Conservation (phyloP, 2,329 filamentous ascomycete genomes). For the Phialophora tarda region DNA sequence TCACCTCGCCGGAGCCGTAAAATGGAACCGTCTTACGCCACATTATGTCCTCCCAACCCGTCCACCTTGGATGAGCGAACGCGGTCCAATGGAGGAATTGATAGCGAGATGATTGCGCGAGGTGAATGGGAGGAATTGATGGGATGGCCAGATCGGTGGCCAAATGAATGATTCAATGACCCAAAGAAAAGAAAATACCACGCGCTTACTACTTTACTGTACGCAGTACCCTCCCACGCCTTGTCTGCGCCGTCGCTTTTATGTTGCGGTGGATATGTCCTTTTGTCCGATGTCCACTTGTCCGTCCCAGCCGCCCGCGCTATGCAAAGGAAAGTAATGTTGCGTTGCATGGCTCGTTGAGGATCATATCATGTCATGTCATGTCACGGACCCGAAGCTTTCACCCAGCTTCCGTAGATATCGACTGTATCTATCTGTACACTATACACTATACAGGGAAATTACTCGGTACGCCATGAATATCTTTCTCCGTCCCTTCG, state of each 20-base stretch:
- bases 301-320: too few species aligned
- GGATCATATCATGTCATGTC: neutral
- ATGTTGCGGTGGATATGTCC: neutral
- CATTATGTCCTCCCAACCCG: neutral
- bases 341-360: neutral
- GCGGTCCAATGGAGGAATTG: neutral
- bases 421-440: neutral
- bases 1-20: neutral
- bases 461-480: too few species aligned
- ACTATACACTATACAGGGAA: neutral
- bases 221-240: too few species aligned
- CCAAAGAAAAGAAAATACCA: neutral
- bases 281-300: too few species aligned
- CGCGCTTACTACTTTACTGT: neutral
- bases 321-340: neutral
- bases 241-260: neutral
- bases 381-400: neutral
- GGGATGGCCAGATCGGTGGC: too few species aligned
- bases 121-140: too few species aligned
- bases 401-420: neutral
- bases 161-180: neutral
- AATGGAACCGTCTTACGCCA: too few species aligned
- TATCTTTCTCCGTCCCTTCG: too few species aligned
- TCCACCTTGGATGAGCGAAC: neutral
- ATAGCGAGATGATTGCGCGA: too few species aligned